Conservation (phyloP, 108 stramenopile species). For the Schizochytrium sp. region DNA sequence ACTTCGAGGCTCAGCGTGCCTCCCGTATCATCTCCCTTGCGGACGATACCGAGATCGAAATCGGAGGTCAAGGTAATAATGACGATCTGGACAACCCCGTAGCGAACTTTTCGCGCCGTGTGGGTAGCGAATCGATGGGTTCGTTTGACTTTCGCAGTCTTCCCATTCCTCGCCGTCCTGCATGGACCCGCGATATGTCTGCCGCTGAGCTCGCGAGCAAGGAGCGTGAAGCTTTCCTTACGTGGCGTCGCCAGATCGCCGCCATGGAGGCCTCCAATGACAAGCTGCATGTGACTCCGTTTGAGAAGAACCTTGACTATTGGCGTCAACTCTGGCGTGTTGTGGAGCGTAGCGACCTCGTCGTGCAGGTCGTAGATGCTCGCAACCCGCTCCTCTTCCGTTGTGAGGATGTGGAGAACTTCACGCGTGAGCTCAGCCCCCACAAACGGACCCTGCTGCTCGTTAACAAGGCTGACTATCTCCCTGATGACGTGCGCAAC, state of each 20-base stretch:
- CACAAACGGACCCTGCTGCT: slow-evolving; percentile 89
- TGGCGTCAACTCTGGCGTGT: slow-evolving; percentile 99
- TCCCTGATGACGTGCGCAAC: slow-evolving; percentile 83
- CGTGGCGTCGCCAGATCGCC: slow-evolving; percentile 94
- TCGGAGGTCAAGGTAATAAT: slow-evolving; percentile 65
- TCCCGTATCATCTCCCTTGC: slow-evolving; percentile 79
- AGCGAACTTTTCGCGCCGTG: slow-evolving; percentile 61
- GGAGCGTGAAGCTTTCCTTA: slow-evolving; percentile 91
- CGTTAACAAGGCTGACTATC: slow-evolving; percentile 97
- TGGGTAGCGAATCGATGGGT: slow-evolving; percentile 21
- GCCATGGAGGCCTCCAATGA: slow-evolving; percentile 82
- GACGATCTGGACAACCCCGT: background rate
- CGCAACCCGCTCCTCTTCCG: slow-evolving; percentile 96
- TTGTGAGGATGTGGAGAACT: slow-evolving; percentile 85
- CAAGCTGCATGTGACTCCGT: slow-evolving; percentile 83
- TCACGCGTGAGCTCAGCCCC: slow-evolving; percentile 82
- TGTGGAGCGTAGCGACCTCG: slow-evolving; percentile 88
- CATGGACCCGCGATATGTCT: slow-evolving; percentile 90
- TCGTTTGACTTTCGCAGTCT: slow-evolving; percentile 89
- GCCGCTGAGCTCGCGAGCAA: slow-evolving; percentile 84
- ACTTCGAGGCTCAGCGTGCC: slow-evolving; percentile 87
- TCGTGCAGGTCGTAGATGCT: slow-evolving; percentile 96
- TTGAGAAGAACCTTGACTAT: slow-evolving; percentile 98
- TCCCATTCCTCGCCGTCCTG: slow-evolving; percentile 89
- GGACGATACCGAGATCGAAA: slow-evolving; percentile 70